These are phyloP conservation scores for Catharanthus roseus DNA, from an alignment of 257 asterid genomes.

Conservation along the genomic window DNA sequence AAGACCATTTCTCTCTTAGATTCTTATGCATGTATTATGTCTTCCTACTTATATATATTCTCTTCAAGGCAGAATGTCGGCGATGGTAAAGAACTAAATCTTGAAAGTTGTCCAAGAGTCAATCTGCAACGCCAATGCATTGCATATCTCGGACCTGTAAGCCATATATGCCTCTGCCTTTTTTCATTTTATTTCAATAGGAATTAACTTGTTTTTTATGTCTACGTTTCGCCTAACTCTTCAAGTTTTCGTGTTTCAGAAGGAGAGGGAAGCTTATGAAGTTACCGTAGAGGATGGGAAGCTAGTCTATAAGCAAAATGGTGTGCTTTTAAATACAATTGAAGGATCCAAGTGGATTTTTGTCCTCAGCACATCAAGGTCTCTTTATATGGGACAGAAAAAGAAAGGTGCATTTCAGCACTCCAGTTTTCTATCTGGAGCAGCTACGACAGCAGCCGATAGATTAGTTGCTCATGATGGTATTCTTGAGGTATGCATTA, in stretches of 20 bases:
- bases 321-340: conserved; percentile 37
- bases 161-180: conserved; percentile 15
- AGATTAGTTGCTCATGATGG: conserved; percentile 54
- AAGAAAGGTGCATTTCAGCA: conserved; percentile 58
- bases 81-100: conserved; percentile 61
- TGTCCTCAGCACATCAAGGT: conserved; percentile 55
- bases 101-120: conserved; percentile 41
- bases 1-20: conserved; percentile 2
- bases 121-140: conserved; percentile 58
- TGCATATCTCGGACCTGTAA: conserved; percentile 64
- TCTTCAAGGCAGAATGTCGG: conserved; percentile 65
- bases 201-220: background rate
- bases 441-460: conserved; percentile 61
- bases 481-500: conserved; percentile 43
- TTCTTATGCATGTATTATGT: background rate
- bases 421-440: conserved; percentile 57
- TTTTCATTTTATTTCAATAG: background rate
- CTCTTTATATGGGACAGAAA: conserved; percentile 45
- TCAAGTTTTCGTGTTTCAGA: conserved; percentile 18
- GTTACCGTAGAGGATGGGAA: conserved; percentile 54
- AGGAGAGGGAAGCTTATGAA: conserved; percentile 53
- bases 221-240: background rate
- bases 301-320: conserved; percentile 43
- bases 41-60: conserved; percentile 6
- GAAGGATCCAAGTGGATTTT: conserved; percentile 65